These are phyloP conservation scores for Marsdenia floribunda DNA, from an alignment of 257 asterid genomes.

Conservation along the genomic window DNA sequence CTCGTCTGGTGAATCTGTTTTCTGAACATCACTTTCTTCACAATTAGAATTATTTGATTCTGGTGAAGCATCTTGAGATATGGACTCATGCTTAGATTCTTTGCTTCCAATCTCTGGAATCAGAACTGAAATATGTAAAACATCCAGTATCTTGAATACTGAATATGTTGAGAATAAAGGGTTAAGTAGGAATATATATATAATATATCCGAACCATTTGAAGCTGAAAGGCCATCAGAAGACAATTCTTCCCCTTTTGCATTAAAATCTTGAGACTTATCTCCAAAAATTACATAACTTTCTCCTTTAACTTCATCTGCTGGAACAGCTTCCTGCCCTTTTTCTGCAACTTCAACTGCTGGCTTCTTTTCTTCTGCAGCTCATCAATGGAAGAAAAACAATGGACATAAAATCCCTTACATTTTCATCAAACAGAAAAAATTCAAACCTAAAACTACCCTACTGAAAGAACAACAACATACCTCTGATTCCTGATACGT, in stretches of 20 bases:
- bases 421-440: background rate
- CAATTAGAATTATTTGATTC: slow-evolving; percentile 15
- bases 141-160: background rate
- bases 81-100: slow-evolving; percentile 8
- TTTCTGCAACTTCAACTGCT: slow-evolving; percentile 21
- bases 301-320: slow-evolving; percentile 25
- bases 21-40: slow-evolving; percentile 20
- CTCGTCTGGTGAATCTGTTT: slow-evolving; percentile 4
- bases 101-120: slow-evolving; percentile 11
- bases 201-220: slow-evolving; percentile 5
- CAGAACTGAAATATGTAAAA: background rate
- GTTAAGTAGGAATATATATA: background rate
- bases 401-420: background rate
- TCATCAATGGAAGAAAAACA: background rate
- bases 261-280: slow-evolving; percentile 22
- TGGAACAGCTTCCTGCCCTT: slow-evolving; percentile 10
- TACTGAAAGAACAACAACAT: slow-evolving; percentile 2
- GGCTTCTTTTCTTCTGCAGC: slow-evolving; percentile 30
- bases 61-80: slow-evolving; percentile 20
- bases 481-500: slow-evolving; percentile 61
- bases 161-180: background rate
- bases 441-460: too few species aligned
- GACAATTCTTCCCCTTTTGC: slow-evolving; percentile 20
- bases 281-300: slow-evolving; percentile 25
- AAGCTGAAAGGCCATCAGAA: slow-evolving; percentile 17